Conservation (phyloP, 1,284 basidiomycete species). For the Ustilago crameri region DNA sequence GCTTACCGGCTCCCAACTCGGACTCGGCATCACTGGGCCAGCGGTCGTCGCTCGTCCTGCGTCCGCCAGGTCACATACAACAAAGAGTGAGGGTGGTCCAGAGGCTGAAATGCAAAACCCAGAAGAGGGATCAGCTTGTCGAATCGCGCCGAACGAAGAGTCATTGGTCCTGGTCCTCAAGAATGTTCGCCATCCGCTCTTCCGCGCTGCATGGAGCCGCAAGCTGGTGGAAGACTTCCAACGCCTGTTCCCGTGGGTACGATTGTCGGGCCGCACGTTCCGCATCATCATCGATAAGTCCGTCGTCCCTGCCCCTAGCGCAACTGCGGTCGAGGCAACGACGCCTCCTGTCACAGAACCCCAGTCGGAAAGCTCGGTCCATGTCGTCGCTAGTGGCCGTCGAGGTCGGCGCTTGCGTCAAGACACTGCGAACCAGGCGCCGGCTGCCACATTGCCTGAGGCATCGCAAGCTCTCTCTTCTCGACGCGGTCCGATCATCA, state of each 20-base stretch:
- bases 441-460: neutral
- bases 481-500: slow-evolving; percentile 11
- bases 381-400: slow-evolving; percentile 19
- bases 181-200: slow-evolving; percentile 30
- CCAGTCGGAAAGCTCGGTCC: too few relatives aligned
- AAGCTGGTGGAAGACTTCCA: slow-evolving; percentile 28
- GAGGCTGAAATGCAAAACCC: neutral
- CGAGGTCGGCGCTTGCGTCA: slow-evolving; percentile 19
- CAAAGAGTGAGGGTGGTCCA: neutral
- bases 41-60: slow-evolving; percentile 1
- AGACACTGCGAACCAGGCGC: neutral
- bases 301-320: slow-evolving; percentile 6
- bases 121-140: neutral
- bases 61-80: neutral
- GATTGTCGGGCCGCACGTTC: slow-evolving; percentile 18
- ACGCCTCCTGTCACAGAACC: neutral
- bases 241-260: slow-evolving; percentile 11
- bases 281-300: slow-evolving; percentile 25
- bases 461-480: neutral
- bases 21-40: slow-evolving; percentile 1
- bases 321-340: neutral
- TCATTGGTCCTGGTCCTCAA: slow-evolving; percentile 30
- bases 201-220: slow-evolving; percentile 24
- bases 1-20: slow-evolving; percentile 19
- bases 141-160: slow-evolving; percentile 27